Evolutionary conservation across 495 filamentous ascomycete species (phyloP).

Genomic region (Aspergillus carlsbadensis): DNA sequence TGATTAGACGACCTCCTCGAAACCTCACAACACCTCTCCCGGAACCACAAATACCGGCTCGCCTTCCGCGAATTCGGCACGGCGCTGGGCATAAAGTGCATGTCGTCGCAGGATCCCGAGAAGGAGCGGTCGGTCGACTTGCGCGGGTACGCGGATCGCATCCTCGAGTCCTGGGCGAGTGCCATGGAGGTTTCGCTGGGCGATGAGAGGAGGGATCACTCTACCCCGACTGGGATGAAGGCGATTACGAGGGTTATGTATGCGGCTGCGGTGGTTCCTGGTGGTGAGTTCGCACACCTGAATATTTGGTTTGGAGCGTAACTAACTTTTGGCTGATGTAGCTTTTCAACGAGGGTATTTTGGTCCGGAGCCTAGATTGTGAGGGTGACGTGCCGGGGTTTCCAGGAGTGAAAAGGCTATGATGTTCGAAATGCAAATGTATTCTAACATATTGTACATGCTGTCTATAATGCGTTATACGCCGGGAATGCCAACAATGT

Average conservation of each 20-base stretch:
- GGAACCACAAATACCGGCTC: conserved; percentile 42
- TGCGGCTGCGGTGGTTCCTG: conserved; percentile 60
- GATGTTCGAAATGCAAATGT: not conserved
- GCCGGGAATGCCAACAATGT: conserved; percentile 73
- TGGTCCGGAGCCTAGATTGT: conserved; percentile 30
- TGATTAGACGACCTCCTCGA: conserved; percentile 43
- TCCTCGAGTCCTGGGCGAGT: conserved; percentile 55
- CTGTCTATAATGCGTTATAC: conserved; percentile 40
- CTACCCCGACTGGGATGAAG: conserved; percentile 47
- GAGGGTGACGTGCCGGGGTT: not conserved
- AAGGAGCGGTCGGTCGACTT: conserved; percentile 44
- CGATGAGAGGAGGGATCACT: not conserved
- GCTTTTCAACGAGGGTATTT: conserved; percentile 39
- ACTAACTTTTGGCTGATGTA: conserved; percentile 5
- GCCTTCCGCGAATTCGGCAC: conserved; percentile 67
- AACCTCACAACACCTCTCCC: conserved; percentile 38
- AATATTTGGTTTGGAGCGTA: not conserved
- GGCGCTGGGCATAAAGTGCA: conserved; percentile 56
- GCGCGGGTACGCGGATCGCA: conserved; percentile 37
- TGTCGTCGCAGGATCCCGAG: conserved; percentile 33
- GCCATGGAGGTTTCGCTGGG: conserved; percentile 38
- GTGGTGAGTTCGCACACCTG: conserved; percentile 47
- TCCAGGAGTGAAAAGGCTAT: not conserved
- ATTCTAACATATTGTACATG: conserved; percentile 1
- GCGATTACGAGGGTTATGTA: conserved; percentile 68